These are phyloP conservation scores for Stereum hirsutum DNA, from an alignment of 1,284 basidiomycete species.

Conservation along the genomic window DNA sequence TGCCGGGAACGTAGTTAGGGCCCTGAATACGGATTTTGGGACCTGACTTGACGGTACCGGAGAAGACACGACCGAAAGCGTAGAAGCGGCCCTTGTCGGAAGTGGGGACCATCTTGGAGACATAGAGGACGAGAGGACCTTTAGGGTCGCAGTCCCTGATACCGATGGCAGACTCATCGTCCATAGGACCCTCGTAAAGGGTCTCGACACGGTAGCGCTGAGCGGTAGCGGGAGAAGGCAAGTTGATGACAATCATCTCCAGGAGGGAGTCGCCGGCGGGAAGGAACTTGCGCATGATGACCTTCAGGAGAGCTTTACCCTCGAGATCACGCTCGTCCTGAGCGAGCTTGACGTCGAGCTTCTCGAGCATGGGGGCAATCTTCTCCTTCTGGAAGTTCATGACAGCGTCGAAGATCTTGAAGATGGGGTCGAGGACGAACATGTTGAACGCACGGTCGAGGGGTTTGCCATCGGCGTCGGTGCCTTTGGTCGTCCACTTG, in stretches of 20 bases:
- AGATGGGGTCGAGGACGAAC: slow-evolving; percentile 99
- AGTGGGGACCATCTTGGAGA: slow-evolving; percentile 99
- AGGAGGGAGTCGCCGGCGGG: slow-evolving; percentile 97
- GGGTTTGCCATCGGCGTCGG: slow-evolving; percentile 76
- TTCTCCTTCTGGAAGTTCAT: slow-evolving; percentile 99
- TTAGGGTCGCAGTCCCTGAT: slow-evolving; percentile 98
- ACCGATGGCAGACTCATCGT: slow-evolving; percentile 98
- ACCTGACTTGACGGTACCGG: slow-evolving; percentile 93
- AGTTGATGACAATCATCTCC: slow-evolving; percentile 99
- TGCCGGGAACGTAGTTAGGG: slow-evolving; percentile 97
- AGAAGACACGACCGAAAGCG: slow-evolving; percentile 99
- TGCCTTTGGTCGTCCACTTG: slow-evolving; percentile 89
- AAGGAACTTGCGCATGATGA: slow-evolving; percentile 99
- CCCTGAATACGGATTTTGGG: slow-evolving; percentile 99
- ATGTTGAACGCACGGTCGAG: slow-evolving; percentile 92
- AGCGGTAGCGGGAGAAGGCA: slow-evolving; percentile 94
- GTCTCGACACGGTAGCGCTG: slow-evolving; percentile 99
- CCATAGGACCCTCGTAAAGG: slow-evolving; percentile 99
- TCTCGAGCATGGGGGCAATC: slow-evolving; percentile 83
- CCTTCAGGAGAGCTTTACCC: slow-evolving; percentile 96
- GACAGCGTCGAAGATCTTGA: slow-evolving; percentile 96
- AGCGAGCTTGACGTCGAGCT: slow-evolving; percentile 91
- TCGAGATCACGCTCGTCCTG: slow-evolving; percentile 92
- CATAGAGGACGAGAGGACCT: slow-evolving; percentile 95
- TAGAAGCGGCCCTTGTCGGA: slow-evolving; percentile 99